Conservation (phyloP, 1,284 basidiomycete species). For the Ustilago esculenta region DNA sequence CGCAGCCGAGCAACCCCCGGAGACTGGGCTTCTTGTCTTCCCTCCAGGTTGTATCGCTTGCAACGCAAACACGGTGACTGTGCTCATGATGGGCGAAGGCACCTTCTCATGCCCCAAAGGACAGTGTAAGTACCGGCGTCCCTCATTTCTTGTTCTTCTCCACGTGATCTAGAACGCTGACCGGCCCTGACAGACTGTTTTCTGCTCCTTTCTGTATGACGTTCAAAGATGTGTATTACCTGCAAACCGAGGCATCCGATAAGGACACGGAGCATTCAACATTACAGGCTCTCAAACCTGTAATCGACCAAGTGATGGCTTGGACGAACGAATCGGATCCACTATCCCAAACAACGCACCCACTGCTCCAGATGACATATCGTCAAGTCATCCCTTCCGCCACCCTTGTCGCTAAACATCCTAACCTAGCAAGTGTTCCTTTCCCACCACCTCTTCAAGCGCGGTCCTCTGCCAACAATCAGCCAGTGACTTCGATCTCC, state of each 20-base stretch:
- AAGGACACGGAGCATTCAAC: background rate
- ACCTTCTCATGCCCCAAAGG: constrained; percentile 84
- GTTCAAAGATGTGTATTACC: constrained; percentile 38
- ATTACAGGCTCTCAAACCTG: constrained; percentile 14
- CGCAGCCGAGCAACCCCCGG: constrained; percentile 61
- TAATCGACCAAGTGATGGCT: constrained; percentile 20
- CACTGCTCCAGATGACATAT: constrained; percentile 34
- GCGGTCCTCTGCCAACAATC: background rate
- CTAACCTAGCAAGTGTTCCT: constrained; percentile 14
- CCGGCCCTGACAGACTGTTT: too few relatives aligned
- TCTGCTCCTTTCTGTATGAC: background rate
- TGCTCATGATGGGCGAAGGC: constrained; percentile 77
- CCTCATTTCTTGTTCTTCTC: too few relatives aligned
- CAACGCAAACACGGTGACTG: constrained; percentile 72
- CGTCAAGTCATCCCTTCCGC: constrained; percentile 10
- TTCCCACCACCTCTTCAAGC: constrained; percentile 20
- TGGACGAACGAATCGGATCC: background rate
- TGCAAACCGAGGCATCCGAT: constrained; percentile 26
- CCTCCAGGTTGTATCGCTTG: constrained; percentile 72
- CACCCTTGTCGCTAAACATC: background rate
- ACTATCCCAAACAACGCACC: background rate
- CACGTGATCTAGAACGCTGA: too few relatives aligned
- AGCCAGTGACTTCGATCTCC: constrained; percentile 24
- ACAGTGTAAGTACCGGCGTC: constrained; percentile 36
- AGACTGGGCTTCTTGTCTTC: constrained; percentile 82